These are phyloP conservation scores for Zygosaccharomyces siamensis DNA, from an alignment of 805 yeast species.

Conservation along the genomic window DNA sequence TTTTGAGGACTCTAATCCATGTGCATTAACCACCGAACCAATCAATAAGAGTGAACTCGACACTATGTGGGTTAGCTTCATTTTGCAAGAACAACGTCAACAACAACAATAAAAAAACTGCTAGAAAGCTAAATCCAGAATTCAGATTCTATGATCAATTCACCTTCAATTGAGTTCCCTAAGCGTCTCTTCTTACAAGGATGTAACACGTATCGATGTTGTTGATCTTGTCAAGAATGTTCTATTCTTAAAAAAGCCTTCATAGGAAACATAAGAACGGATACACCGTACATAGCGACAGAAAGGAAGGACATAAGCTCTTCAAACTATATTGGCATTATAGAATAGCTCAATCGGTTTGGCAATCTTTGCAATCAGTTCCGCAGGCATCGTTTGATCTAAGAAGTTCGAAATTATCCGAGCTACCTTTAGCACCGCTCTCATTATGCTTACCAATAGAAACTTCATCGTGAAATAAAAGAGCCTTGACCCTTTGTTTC, in stretches of 20 bases:
- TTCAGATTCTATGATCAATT: background rate
- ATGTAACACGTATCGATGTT: background rate
- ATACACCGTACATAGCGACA: constrained; percentile 2
- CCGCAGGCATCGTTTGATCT: background rate
- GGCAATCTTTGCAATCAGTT: constrained; percentile 3
- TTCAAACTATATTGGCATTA: background rate
- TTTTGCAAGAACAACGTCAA: background rate
- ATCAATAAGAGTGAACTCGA: background rate
- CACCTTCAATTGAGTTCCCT: background rate
- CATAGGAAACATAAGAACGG: background rate
- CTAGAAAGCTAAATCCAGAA: background rate
- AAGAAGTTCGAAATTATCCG: constrained; percentile 10
- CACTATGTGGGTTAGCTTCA: constrained; percentile 1
- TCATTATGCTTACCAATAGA: constrained; percentile 23
- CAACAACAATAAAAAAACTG: background rate
- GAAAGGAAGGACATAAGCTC: background rate
- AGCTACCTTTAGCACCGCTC: constrained; percentile 14
- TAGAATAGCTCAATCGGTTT: background rate
- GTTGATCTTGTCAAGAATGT: background rate
- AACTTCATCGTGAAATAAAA: constrained; percentile 18
- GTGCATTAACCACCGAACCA: constrained; percentile 6
- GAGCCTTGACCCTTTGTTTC: constrained; percentile 61
- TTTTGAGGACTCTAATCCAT: constrained; percentile 6
- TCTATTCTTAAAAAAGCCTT: background rate
- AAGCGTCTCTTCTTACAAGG: background rate